Evolutionary conservation across 495 filamentous ascomycete species (phyloP).

Genomic region (Hypoxylon fragiforme): DNA sequence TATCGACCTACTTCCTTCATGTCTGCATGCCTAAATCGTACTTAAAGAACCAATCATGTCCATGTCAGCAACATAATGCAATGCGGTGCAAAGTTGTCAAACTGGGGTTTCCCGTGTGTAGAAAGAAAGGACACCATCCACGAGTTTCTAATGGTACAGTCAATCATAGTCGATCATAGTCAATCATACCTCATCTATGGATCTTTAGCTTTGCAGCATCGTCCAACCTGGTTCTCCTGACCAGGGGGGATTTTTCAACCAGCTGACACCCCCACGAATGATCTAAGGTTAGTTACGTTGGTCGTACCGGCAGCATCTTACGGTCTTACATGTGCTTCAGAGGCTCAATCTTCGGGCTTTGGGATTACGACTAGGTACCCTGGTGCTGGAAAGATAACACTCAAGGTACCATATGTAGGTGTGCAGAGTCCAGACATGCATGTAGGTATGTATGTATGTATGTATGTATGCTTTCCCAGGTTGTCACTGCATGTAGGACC

Average conservation of each 20-base stretch:
- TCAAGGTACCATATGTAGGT: no score
- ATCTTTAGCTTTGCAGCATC: background rate
- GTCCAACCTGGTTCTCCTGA: constrained; percentile 7
- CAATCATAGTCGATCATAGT: no score
- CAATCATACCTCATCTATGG: constrained; percentile 15
- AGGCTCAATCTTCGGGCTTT: no score
- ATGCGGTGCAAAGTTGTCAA: constrained; percentile 3
- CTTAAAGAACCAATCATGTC: constrained; percentile 15
- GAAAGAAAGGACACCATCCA: constrained; percentile 24
- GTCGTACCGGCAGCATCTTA: constrained; percentile 15
- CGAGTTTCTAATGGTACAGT: constrained; percentile 17
- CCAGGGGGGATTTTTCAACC: background rate
- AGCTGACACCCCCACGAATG: constrained; percentile 24
- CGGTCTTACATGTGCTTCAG: constrained; percentile 4
- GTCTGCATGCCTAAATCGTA: constrained; percentile 19
- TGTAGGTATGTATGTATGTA: no score
- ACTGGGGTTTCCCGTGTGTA: constrained; percentile 6
- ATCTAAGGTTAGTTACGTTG: constrained; percentile 1
- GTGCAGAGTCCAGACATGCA: no score
- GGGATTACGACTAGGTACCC: no score
- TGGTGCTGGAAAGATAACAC: no score
- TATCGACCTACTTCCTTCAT: background rate
- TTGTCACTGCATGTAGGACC: constrained; percentile 16
- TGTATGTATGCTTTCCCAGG: no score
- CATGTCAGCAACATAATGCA: background rate